Conservation (phyloP, 495 filamentous ascomycete genomes). For the Trichoderma asperelloides region DNA sequence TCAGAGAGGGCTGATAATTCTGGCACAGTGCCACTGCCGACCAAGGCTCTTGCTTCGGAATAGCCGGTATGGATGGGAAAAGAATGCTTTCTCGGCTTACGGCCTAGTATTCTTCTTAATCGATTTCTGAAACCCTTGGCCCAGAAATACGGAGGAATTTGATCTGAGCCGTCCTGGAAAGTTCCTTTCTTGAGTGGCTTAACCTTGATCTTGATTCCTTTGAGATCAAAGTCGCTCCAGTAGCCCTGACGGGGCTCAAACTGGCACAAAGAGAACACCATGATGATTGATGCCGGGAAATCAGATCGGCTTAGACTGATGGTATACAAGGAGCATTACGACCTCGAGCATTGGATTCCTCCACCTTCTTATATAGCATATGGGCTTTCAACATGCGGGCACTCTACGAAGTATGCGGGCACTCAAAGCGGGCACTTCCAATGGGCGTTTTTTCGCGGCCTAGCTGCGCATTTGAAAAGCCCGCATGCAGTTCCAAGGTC, state of each 20-base stretch:
- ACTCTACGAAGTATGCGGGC: no score
- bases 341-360: neutral
- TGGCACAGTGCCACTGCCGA: neutral
- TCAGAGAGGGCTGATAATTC: neutral
- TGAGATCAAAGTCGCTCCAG: constrained; percentile 5
- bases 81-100: neutral
- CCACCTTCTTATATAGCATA: neutral
- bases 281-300: neutral
- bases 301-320: neutral
- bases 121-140: constrained; percentile 1
- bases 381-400: no score
- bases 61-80: constrained; percentile 8
- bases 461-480: neutral
- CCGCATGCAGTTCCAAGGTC: neutral
- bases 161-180: neutral
- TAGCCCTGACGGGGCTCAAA: neutral
- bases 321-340: neutral
- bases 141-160: constrained; percentile 13
- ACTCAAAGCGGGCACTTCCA: neutral
- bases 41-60: constrained; percentile 6
- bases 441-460: neutral
- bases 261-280: neutral
- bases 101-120: neutral
- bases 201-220: constrained; percentile 7
- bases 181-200: neutral